phyloP scores from a whole-genome alignment of 2,329 filamentous ascomycete genomes.

The Nannizziopsis barbatae region DNA sequence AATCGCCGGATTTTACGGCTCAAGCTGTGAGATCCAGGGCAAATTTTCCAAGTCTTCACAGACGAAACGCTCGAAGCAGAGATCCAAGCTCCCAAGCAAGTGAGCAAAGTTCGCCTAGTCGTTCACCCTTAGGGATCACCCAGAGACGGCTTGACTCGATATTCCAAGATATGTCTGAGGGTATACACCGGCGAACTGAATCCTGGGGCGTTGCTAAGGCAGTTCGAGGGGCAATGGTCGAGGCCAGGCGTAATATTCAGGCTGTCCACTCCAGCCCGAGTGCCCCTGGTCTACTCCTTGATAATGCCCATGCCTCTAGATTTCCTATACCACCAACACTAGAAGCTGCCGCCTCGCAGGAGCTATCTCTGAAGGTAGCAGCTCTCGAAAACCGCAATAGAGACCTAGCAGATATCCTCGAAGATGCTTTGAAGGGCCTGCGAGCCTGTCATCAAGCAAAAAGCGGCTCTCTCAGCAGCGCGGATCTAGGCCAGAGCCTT shows the following conservation, averaged over 20 bases:
- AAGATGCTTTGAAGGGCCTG: constrained; percentile 33
- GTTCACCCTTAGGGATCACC: constrained; percentile 29
- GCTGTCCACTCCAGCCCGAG: constrained; percentile 33
- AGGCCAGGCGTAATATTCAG: constrained; percentile 39
- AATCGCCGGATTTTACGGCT: constrained; percentile 26
- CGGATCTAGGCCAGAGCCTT: constrained; percentile 20
- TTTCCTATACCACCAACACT: constrained; percentile 14
- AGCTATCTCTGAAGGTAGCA: constrained; percentile 26
- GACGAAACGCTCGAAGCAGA: constrained; percentile 9
- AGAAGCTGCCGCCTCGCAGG: constrained; percentile 15
- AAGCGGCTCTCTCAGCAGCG: constrained; percentile 7
- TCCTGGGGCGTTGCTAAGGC: constrained; percentile 40
- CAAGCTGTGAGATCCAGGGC: neutral
- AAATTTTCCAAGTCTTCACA: constrained; percentile 16
- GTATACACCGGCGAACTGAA: constrained; percentile 39
- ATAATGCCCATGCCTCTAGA: constrained; percentile 14
- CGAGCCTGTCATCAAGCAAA: constrained; percentile 22
- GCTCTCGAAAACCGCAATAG: constrained; percentile 33
- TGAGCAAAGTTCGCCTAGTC: constrained; percentile 25
- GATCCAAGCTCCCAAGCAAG: constrained; percentile 16
- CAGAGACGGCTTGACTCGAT: constrained; percentile 36
- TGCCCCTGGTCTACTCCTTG: constrained; percentile 20
- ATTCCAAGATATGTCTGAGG: constrained; percentile 40
- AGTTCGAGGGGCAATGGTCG: constrained; percentile 38
- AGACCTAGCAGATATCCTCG: constrained; percentile 32